Evolutionary conservation across 2,329 filamentous ascomycete species (phyloP), one percentile per base, ranked within the genome.

Genomic region (Colletotrichum limetticola): DNA sequence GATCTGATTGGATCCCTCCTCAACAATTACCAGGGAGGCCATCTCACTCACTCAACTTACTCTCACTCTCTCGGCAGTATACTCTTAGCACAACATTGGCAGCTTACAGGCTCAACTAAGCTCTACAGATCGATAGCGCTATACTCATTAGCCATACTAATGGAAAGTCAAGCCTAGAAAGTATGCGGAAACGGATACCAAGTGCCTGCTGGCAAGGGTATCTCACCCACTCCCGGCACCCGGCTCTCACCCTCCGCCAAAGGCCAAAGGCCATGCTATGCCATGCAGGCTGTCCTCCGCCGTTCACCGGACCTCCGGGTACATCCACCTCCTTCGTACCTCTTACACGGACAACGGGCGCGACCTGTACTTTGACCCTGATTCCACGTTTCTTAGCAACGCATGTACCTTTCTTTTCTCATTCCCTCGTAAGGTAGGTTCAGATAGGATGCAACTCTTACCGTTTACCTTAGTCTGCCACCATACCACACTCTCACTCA

Each of bases 1-100:
- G 59, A 59, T 64, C 70, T 72, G 66, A 72, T 72, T 72, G 70
- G 70, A 57, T 70, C 70, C 66, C 60, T 70, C 66, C 69, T 37
- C 66, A 72, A 72, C 70, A 72, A 72, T 70, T 49, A 65, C 55
- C 16, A 19, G 37, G 26, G 26, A n/a, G 42, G 46, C 5, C 55
- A 26, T 53, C 46, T 32, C 5, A 49, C 60, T 22, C 42, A 32
- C 26, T 52, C 49, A 24, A n/a, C 49, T 64, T 22, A 16, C 28
- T 63, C 58, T 8, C 26, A 49, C 42, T 7, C 16, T 19, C 7
- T n/a, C 16, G 19, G 19, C 42, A 49, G 42, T 49, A 49, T 49
- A 49, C 42, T 49, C 42, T n/a, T 49, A 49, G 19, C 42, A 49
- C 42, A 49, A n/a, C 42, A n/a, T n/a, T 49, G 19, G 42, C 42